Base-by-base conservation (phyloP, 2,329 filamentous ascomycete genomes). In the Cladosporium colombiae region DNA sequence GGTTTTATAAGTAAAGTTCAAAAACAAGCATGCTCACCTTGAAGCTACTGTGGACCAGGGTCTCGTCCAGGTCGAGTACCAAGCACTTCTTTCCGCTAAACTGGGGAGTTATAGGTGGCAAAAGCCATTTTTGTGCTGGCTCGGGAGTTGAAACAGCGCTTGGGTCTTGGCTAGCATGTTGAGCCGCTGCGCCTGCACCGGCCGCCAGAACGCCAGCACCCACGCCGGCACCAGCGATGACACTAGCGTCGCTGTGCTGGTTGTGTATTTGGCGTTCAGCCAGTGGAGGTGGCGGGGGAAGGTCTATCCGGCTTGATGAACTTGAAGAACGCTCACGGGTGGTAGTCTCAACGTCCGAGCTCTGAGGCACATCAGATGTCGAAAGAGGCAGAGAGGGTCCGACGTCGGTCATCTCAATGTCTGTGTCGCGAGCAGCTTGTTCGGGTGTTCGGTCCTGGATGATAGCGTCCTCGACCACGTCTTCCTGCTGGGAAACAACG, bases 1-100 rank as follows among this genome's bases (percentile, higher is more conserved):
- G 5, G 16, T 37, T n/a, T 4, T 13, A 5, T 8, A 5, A 11
- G 13, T n/a, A 13, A 8, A 33, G 10, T 10, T 13, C 27, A 33
- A 16, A n/a, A n/a, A 13, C 5, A 13, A 55, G 3, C 10, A 29
- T 23, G 64, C 82, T 71, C 80, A 96, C 94, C 87, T 99, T 99
- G 81, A 99, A 99, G 72, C 95, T 98, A 78, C 95, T 98, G 81
- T 99, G 95, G 27, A 99, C 95, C 62, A 99, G 81, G 1, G 95
- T 99, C 79, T 99, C 95, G 72, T 99, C 95, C 68, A 99, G 82
- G 81, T 99, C 95, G 55, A 99, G 85, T 21, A 99, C 94, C 49
- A 99, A 82, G 74, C 95, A 99, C 79, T 99, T 99, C 75, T 91
- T 89, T 31, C 93, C 92, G 78, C 90, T 88, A 73, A 95, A 88